These are phyloP conservation scores for Pichia norvegensis DNA, from an alignment of 1,139 yeast genomes.

Conservation along the genomic window DNA sequence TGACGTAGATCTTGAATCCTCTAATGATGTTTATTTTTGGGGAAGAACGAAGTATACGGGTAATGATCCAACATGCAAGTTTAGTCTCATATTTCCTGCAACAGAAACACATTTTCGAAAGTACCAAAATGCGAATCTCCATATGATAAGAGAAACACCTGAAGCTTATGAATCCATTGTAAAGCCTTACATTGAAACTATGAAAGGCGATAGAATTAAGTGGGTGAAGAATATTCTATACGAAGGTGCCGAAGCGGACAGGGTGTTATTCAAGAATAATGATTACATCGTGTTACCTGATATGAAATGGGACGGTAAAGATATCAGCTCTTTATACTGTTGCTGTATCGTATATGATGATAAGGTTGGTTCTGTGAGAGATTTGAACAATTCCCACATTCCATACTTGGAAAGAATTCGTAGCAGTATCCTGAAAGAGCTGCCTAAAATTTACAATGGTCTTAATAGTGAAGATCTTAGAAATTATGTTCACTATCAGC, in stretches of 20 bases:
- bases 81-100: conserved; percentile 83
- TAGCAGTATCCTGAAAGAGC: conserved; percentile 37
- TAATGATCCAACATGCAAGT: conserved; percentile 53
- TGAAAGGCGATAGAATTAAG: conserved; percentile 69
- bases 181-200: conserved; percentile 66
- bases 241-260: conserved; percentile 78
- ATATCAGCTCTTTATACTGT: conserved; percentile 62
- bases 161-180: conserved; percentile 56
- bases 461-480: conserved; percentile 49
- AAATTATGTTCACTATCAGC: conserved; percentile 83
- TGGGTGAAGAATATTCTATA: conserved; percentile 88
- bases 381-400: conserved; percentile 50
- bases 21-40: conserved; percentile 84
- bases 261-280: conserved; percentile 57
- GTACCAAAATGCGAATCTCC: conserved; percentile 49
- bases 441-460: conserved; percentile 39
- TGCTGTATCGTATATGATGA: conserved; percentile 68
- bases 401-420: conserved; percentile 46
- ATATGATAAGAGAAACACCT: conserved; percentile 73
- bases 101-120: conserved; percentile 77
- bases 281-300: conserved; percentile 65
- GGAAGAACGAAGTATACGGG: conserved; percentile 51
- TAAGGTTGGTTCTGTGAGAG: conserved; percentile 73
- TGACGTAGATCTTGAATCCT: conserved; percentile 42
- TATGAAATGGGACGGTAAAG: conserved; percentile 89